Conservation (phyloP, 176 grass and related monocot species). For the Panicum miliaceum region DNA sequence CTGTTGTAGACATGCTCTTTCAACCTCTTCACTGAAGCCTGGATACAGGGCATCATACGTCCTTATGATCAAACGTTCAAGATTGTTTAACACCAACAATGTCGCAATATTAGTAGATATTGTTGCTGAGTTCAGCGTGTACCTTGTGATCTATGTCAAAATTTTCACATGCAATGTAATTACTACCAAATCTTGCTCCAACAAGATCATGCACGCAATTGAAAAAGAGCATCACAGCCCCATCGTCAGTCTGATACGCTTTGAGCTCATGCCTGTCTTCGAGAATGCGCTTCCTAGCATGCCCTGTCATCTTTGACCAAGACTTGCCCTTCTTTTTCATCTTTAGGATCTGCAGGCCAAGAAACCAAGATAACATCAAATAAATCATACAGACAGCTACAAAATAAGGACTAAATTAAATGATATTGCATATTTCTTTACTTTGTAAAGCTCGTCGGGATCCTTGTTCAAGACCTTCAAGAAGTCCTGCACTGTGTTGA, state of each 20-base stretch:
- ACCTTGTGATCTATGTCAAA: slow-evolving; percentile 24
- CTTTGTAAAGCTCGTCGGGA: slow-evolving; percentile 1
- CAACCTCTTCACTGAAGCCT: slow-evolving; percentile 3
- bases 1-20: background rate
- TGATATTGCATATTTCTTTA: background rate
- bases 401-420: background rate
- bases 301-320: slow-evolving; percentile 45
- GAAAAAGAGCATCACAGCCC: slow-evolving; percentile 5
- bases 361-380: background rate
- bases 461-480: slow-evolving; percentile 42
- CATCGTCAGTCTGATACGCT: background rate
- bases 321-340: background rate
- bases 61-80: background rate
- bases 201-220: slow-evolving; percentile 33
- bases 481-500: slow-evolving; percentile 22
- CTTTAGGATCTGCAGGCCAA: slow-evolving; percentile 27
- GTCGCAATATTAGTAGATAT: background rate
- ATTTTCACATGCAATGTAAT: background rate
- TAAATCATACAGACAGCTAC: background rate
- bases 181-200: slow-evolving; percentile 23
- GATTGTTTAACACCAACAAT: no score
- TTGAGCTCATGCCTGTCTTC: slow-evolving; percentile 22
- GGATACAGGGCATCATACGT: background rate
- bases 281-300: slow-evolving; percentile 39
- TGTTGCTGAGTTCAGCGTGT: background rate